These are phyloP conservation scores for Auxenochlorella pyrenoidosa DNA, from an alignment of 139 green algal genomes.

Conservation along the genomic window DNA sequence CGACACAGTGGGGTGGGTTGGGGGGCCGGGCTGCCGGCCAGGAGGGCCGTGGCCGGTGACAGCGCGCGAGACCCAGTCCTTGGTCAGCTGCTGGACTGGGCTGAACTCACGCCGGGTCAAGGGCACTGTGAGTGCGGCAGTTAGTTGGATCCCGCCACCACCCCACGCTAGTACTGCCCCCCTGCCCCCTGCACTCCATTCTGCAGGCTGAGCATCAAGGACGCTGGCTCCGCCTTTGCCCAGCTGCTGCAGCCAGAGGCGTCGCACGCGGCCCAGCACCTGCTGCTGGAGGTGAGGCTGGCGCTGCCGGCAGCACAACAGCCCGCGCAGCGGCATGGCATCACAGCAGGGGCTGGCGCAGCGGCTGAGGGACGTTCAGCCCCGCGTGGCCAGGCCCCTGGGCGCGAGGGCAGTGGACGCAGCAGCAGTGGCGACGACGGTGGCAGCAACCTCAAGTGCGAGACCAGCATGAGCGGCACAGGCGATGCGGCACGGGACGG, in stretches of 20 bases:
- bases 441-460: not conserved
- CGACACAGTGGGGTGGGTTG: not conserved
- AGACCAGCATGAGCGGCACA: not conserved
- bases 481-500: too few species aligned
- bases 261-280: not conserved
- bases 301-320: not conserved
- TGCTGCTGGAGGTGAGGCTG: slow-evolving; percentile 4
- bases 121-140: too few species aligned
- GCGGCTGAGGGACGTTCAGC: too few species aligned
- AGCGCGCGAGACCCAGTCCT: not conserved
- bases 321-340: not conserved
- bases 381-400: too few species aligned
- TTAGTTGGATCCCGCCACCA: too few species aligned
- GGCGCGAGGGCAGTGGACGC: not conserved
- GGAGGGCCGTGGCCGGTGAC: not conserved
- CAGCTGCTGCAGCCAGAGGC: not conserved
- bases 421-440: not conserved
- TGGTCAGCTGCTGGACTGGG: not conserved
- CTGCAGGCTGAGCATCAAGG: not conserved
- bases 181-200: not conserved
- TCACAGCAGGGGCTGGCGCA: not conserved
- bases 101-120: too few species aligned
- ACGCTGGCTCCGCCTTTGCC: not conserved
- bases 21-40: not conserved
- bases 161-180: too few species aligned